Evolutionary conservation across 2,329 filamentous ascomycete genomes (phyloP).

Genomic region (Penicillium sp.): DNA sequence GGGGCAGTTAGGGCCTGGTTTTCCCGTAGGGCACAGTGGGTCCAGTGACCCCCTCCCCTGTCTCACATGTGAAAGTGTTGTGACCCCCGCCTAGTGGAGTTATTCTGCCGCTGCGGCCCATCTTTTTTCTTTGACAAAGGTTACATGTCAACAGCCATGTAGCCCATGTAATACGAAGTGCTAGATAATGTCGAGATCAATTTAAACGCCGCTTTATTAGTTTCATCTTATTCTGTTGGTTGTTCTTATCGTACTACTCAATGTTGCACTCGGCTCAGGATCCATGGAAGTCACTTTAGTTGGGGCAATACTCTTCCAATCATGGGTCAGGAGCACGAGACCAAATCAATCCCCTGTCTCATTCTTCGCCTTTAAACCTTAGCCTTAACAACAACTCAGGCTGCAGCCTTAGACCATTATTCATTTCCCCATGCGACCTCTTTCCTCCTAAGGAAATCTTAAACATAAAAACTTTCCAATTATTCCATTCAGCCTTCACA

Average conservation of each 20-base stretch:
- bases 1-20: slow-evolving; percentile 1
- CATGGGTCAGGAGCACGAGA: slow-evolving; percentile 35
- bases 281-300: background rate
- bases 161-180: background rate
- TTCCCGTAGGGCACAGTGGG: slow-evolving; percentile 1
- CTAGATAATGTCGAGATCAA: background rate
- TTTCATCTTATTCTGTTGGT: background rate
- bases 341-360: slow-evolving; percentile 20
- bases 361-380: slow-evolving; percentile 3
- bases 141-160: background rate
- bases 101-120: background rate
- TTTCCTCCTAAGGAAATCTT: slow-evolving; percentile 3
- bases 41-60: slow-evolving; percentile 7
- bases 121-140: background rate
- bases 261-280: background rate
- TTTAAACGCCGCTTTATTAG: background rate
- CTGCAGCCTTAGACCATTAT: background rate
- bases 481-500: background rate
- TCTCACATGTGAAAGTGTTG: background rate
- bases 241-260: background rate
- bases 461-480: background rate
- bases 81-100: background rate
- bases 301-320: slow-evolving; percentile 22
- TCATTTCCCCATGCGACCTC: slow-evolving; percentile 13
- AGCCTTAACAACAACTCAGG: background rate